Conservation (phyloP, 2,329 filamentous ascomycete species). For the Hortaea sp. region DNA sequence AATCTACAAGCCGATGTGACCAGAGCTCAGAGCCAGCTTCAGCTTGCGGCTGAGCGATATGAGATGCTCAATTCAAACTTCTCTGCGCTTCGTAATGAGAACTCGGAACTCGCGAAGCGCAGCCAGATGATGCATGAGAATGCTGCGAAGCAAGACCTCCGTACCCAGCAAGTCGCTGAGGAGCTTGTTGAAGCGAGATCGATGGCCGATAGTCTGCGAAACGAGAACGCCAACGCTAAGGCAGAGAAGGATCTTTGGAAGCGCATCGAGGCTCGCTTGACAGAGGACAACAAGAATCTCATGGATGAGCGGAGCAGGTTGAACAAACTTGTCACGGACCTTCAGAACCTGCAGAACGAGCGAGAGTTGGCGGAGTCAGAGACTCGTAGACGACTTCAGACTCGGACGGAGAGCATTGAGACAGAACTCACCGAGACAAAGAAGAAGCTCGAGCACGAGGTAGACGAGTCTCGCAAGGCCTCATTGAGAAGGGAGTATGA, state of each 20-base stretch:
- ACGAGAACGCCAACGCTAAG: constrained; percentile 85
- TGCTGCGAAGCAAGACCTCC: constrained; percentile 80
- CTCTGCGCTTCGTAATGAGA: constrained; percentile 71
- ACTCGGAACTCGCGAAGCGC: constrained; percentile 75
- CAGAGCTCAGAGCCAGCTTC: constrained; percentile 68
- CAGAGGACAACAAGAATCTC: constrained; percentile 76
- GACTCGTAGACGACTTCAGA: constrained; percentile 66
- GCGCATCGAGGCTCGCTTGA: constrained; percentile 78
- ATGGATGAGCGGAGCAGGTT: constrained; percentile 76
- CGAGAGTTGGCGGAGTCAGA: constrained; percentile 78
- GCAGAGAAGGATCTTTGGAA: constrained; percentile 93
- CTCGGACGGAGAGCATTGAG: constrained; percentile 68
- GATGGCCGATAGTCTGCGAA: constrained; percentile 73
- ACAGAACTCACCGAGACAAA: constrained; percentile 68
- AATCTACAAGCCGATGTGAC: constrained; percentile 74
- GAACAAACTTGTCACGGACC: constrained; percentile 69
- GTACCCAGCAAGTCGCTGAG: constrained; percentile 83
- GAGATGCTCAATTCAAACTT: constrained; percentile 88
- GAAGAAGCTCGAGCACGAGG: constrained; percentile 71
- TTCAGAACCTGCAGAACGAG: constrained; percentile 87
- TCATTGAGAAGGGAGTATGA: constrained; percentile 83
- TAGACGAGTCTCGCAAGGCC: constrained; percentile 75
- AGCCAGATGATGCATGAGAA: constrained; percentile 67
- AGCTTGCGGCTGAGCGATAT: constrained; percentile 71
- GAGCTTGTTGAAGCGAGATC: constrained; percentile 81